A percentile compares a stretch with the other conserved stretches of the same genome.
These are phyloP conservation scores for Luzula sylvatica DNA, from an alignment of 176 grass and related monocot species.

Conservation along the genomic window DNA sequence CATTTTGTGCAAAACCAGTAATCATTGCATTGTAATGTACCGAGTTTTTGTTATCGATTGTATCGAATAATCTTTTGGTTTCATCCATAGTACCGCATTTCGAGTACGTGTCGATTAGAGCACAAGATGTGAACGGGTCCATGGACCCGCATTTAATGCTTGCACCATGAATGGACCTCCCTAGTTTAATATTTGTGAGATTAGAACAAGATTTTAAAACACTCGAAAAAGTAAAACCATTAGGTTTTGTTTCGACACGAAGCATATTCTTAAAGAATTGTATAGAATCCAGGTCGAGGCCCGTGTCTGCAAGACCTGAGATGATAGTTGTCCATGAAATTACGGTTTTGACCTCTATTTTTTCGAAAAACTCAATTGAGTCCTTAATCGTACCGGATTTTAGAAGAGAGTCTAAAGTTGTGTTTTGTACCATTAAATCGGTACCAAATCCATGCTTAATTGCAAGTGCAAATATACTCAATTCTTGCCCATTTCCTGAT, in stretches of 20 bases:
- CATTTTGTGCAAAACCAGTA: constrained; percentile 28
- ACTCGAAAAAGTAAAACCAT: constrained; percentile 35
- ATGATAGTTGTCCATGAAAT: constrained; percentile 35
- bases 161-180: constrained; percentile 23
- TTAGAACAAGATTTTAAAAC: constrained; percentile 31
- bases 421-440: constrained; percentile 27
- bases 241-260: constrained; percentile 7
- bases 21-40: constrained; percentile 35
- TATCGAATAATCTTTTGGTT: constrained; percentile 26
- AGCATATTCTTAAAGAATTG: constrained; percentile 27
- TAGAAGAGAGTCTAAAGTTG: constrained; percentile 25
- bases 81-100: constrained; percentile 25
- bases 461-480: constrained; percentile 27
- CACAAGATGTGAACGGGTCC: constrained; percentile 20
- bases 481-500: constrained; percentile 19
- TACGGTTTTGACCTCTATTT: constrained; percentile 24
- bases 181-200: constrained; percentile 19
- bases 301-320: constrained; percentile 17
- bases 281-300: constrained; percentile 27
- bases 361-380: constrained; percentile 24
- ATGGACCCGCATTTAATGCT: constrained; percentile 24
- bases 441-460: constrained; percentile 30
- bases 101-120: constrained; percentile 34
- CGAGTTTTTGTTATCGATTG: constrained; percentile 16
- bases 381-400: constrained; percentile 6